phyloP scores from a whole-genome alignment of 106 monocot genomes.

The Dioscorea alata region DNA sequence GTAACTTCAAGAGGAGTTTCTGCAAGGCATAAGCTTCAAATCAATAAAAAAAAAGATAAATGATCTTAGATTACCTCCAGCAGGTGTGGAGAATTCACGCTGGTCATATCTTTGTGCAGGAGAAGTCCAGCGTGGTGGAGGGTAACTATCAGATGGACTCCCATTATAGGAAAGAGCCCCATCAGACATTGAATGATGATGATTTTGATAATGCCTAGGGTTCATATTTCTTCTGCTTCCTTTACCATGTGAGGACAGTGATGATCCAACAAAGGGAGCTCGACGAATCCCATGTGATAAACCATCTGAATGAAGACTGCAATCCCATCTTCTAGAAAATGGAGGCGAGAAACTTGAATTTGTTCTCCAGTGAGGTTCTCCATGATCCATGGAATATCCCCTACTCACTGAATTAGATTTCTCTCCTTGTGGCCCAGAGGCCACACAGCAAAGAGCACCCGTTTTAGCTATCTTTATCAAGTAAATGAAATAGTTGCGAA shows the following conservation, averaged over 20 bases:
- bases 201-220: constrained; percentile 47
- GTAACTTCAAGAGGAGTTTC: too few species aligned
- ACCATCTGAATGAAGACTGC: constrained; percentile 43
- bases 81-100: constrained; percentile 68
- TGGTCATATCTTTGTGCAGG: constrained; percentile 57
- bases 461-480: constrained; percentile 59
- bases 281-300: constrained; percentile 28
- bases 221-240: constrained; percentile 43
- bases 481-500: neutral
- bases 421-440: constrained; percentile 93
- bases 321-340: constrained; percentile 64
- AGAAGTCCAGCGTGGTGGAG: constrained; percentile 57
- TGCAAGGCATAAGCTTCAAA: neutral
- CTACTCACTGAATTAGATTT: constrained; percentile 49
- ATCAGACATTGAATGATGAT: constrained; percentile 80
- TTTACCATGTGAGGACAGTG: constrained; percentile 52
- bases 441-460: constrained; percentile 97
- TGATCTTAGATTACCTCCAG: constrained; percentile 33
- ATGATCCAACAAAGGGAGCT: constrained; percentile 40
- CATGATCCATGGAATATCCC: constrained; percentile 66
- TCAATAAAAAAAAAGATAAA: neutral
- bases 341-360: constrained; percentile 87
- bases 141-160: constrained; percentile 59
- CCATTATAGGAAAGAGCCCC: constrained; percentile 72
- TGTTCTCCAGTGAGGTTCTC: constrained; percentile 58